phyloP scores from a whole-genome alignment of 257 asterid species.

The Lithospermum erythrorhizon region DNA sequence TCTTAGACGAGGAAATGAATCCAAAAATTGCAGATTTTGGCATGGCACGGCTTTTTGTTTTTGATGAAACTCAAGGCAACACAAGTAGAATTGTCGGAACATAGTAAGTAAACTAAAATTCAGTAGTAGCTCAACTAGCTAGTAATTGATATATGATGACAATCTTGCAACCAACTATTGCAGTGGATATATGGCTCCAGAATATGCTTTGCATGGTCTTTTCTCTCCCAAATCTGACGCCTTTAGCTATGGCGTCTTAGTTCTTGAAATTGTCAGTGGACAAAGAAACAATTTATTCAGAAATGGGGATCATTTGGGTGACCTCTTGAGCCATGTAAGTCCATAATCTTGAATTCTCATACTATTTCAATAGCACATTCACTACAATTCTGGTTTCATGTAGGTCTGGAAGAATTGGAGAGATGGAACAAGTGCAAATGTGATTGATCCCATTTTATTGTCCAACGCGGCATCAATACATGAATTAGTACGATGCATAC shows the following conservation, averaged over 20 bases:
- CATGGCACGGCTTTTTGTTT: slow-evolving; percentile 32
- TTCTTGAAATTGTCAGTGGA: slow-evolving; percentile 38
- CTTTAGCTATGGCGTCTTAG: slow-evolving; percentile 38
- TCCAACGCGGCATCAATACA: slow-evolving; percentile 4
- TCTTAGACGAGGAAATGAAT: slow-evolving; percentile 33
- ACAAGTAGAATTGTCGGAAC: slow-evolving; percentile 39
- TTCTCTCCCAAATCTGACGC: slow-evolving; percentile 39
- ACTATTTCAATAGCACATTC: not conserved
- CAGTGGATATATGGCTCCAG: slow-evolving; percentile 47
- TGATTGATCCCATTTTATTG: slow-evolving; percentile 10
- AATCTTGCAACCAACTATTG: not conserved
- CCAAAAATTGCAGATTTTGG: slow-evolving; percentile 53
- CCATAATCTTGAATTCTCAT: not conserved
- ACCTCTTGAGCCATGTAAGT: slow-evolving; percentile 30
- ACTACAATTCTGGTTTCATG: not conserved
- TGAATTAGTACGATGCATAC: slow-evolving; percentile 16
- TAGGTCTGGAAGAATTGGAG: slow-evolving; percentile 25
- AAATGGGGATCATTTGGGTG: slow-evolving; percentile 11
- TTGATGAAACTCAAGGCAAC: slow-evolving; percentile 27
- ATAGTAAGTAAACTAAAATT: slow-evolving; percentile 21
- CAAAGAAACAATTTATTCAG: slow-evolving; percentile 11
- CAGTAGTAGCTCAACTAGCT: not conserved
- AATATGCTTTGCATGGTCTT: slow-evolving; percentile 26
- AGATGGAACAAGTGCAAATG: slow-evolving; percentile 6
- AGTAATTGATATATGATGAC: not conserved